Evolutionary conservation across 371 early-diverging fungal species (phyloP), one percentile per base, ranked within the genome.

Genomic region (Mortierella sp.): DNA sequence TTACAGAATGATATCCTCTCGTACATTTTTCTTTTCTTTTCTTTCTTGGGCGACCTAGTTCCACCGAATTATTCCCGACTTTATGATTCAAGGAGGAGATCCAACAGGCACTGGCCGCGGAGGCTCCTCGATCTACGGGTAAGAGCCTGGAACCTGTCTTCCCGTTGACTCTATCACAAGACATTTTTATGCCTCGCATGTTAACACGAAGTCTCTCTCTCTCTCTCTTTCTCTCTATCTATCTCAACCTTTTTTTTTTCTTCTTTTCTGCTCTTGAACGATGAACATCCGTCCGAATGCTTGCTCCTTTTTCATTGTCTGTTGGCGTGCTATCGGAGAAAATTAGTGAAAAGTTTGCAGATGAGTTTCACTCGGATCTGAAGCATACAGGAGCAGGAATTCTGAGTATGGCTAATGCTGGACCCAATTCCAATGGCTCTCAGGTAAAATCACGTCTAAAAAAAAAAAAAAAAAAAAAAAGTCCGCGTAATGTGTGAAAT

Each of bases 351-450:
- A 86, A 83, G 65, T 96, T 96, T 81, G 89, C 76, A 26, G 95
- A 96, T 81, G 96, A 96, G 72, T 89, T 93, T 50, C 82, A 89
- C 70, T 84, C 85, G 46, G 88, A 77, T 25, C 77, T 91, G 46
- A 91, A 92, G 69, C 96, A 96, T 72, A 88, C 91, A n/a, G 91
- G 90, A 50, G 90, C 90, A 63, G 94, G 94, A 29, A 89, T 93
- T 66, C 74, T 91, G 15, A 89, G 89, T 72, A 96, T 96, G 96
- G 96, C 96, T 23, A 96, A 96, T 81, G 66, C 90, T 50, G 96
- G 96, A 9, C 89, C 89, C 53, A 89, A 95, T 69, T 93, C 95
- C 7, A 96, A 96, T 72, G 93, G 94, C 53, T 92, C 95, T 77
- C 91, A 91, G 75, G 90, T 87, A 83, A 72, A n/a, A 72, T 26